Conservation (phyloP, 345 rosid species). For the Dimocarpus longan region DNA sequence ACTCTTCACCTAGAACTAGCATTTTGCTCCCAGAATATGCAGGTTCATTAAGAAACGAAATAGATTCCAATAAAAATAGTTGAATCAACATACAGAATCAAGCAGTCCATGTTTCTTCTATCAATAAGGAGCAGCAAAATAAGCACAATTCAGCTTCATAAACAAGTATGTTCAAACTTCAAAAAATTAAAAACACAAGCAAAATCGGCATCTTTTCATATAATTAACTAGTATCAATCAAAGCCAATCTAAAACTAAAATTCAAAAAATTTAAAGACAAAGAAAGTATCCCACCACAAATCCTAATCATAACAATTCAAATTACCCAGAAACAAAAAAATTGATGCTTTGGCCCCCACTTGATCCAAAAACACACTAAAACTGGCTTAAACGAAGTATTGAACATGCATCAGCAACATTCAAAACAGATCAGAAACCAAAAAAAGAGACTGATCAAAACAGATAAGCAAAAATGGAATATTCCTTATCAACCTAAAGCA, state of each 20-base stretch:
- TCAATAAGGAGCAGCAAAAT: not conserved
- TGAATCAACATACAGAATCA: not conserved
- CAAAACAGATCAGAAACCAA: slow-evolving; percentile 33
- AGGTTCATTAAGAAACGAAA: slow-evolving; percentile 3
- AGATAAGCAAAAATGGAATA: not conserved
- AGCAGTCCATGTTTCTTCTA: not conserved
- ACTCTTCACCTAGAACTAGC: not conserved
- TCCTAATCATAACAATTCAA: slow-evolving; percentile 4
- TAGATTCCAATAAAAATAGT: not conserved
- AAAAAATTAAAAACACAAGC: not conserved
- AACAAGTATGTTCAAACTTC: not conserved
- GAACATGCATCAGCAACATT: not conserved
- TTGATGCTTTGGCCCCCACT: not conserved
- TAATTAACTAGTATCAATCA: not conserved
- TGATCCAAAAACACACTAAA: not conserved
- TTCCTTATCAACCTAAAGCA: not conserved
- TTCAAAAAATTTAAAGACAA: not conserved
- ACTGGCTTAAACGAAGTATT: not conserved
- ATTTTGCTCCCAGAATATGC: not conserved
- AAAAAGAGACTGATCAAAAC: slow-evolving; percentile 4
- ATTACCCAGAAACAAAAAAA: not conserved
- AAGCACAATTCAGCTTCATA: not conserved
- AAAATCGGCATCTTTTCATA: not conserved
- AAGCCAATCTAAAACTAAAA: slow-evolving; percentile 18
- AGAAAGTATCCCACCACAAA: not conserved